Evolutionary conservation across 805 yeast species (phyloP), one percentile per base, ranked within the genome.

Genomic region (Wickerhamiella occidentalis): DNA sequence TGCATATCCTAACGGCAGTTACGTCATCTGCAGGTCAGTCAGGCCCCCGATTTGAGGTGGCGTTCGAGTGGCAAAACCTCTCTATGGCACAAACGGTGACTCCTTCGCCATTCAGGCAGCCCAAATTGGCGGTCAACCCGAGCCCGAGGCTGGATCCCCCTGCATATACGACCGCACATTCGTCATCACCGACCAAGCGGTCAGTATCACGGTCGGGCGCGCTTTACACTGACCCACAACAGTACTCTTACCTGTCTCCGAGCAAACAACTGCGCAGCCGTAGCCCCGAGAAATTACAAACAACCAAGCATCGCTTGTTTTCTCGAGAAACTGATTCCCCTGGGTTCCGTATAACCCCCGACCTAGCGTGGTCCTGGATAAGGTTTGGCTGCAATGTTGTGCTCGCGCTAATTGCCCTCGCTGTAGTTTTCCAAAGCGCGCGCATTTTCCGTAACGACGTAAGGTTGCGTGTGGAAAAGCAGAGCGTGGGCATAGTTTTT

Each of bases 391-490:
- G 80, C 63, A 82, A 85, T 55, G 61, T 75, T 1, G 57, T 74
- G 3, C 64, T 85, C 37, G 68, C 78, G 19, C 61, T 74, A 0
- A 61, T 76, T 3, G 57, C 80, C n/a, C 54, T 78, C 1, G 80
- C 73, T 59, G 65, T 79, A 22, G 64, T 78, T 2, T 69, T 66
- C 51, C 61, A 74, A 3, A 75, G 81, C 56, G 66, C 79, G 6
- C 59, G 67, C 3, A 78, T 85, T 8, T 72, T 85, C 8, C 67
- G 73, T 37, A 64, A 68, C 55, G 98, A 90, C 63, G 85, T 90
- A 13, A 76, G 79, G 52, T 73, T 72, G 52, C 83, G 82, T 58
- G 72, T 86, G 8, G 81, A 80, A 44, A 72, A 76, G 26, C 77
- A 80, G 55, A 73, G 81, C 0, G 63, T 74, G 5, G 80, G 79